Percentiles rank a stretch among this genome's conserved stretches.
phyloP scores from a whole-genome alignment of 495 filamentous ascomycete genomes.

The Aspergillus sclerotioniger region DNA sequence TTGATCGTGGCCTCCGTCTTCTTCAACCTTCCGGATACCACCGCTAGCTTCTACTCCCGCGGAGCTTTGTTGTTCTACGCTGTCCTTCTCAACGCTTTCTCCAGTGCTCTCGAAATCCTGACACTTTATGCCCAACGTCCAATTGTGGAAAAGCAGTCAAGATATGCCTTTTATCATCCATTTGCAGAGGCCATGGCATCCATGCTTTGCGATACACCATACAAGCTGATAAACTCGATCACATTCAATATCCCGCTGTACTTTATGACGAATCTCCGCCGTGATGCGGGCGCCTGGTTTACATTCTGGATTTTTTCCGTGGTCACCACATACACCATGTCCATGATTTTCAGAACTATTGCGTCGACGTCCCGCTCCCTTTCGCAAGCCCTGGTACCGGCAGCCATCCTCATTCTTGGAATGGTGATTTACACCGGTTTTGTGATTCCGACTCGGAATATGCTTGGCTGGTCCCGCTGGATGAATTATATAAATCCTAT shows the following conservation, averaged over 20 bases:
- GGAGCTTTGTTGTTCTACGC: constrained; percentile 82
- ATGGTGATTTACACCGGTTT: constrained; percentile 36
- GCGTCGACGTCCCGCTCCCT: constrained; percentile 32
- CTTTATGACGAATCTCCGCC: constrained; percentile 50
- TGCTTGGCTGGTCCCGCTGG: constrained; percentile 38
- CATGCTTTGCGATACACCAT: constrained; percentile 54
- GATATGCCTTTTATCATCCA: constrained; percentile 60
- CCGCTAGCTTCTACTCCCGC: constrained; percentile 66
- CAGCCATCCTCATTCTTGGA: constrained; percentile 32
- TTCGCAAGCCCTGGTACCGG: constrained; percentile 33
- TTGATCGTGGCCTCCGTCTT: constrained; percentile 79
- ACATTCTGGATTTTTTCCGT: constrained; percentile 49
- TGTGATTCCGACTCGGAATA: constrained; percentile 28
- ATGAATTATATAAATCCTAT: constrained; percentile 68
- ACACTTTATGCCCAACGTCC: constrained; percentile 52
- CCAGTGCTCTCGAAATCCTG: constrained; percentile 65
- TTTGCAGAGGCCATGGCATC: constrained; percentile 52
- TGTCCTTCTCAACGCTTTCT: constrained; percentile 78
- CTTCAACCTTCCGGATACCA: constrained; percentile 63
- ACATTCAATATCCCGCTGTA: constrained; percentile 52
- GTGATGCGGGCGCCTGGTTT: constrained; percentile 43
- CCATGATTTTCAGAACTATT: constrained; percentile 35
- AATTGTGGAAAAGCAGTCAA: constrained; percentile 59
- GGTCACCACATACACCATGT: constrained; percentile 49
- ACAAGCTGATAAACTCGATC: constrained; percentile 44